Evolutionary conservation across 1,284 basidiomycete species (phyloP).

Genomic region (Bondarzewia mesenterica): DNA sequence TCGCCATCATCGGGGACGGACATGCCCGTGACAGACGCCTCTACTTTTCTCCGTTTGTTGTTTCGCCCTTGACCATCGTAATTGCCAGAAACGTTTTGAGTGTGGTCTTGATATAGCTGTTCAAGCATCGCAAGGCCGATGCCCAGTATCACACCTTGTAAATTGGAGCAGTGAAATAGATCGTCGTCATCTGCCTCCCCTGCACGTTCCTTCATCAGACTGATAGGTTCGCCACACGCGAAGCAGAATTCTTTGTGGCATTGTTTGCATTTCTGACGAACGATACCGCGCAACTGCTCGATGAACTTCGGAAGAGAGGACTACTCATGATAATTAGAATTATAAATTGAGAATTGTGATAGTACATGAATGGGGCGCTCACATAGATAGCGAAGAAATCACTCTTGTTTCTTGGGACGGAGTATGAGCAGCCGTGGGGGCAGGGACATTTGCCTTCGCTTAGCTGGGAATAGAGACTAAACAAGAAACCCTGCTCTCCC

Average conservation of each 20-base stretch:
- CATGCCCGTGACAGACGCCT: constrained; percentile 20
- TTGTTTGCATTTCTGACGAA: constrained; percentile 51
- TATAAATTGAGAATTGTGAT: background rate
- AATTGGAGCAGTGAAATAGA: constrained; percentile 80
- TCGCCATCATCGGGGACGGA: constrained; percentile 44
- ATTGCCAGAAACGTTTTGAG: constrained; percentile 23
- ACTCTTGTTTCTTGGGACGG: constrained; percentile 49
- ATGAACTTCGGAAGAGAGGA: constrained; percentile 66
- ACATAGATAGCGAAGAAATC: constrained; percentile 82
- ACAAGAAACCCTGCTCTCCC: constrained; percentile 82
- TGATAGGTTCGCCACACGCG: constrained; percentile 74
- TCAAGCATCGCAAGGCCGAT: constrained; percentile 79
- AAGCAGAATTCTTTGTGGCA: constrained; percentile 70
- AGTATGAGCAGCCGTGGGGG: constrained; percentile 63
- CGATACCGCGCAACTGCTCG: constrained; percentile 47
- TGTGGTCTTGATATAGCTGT: constrained; percentile 54
- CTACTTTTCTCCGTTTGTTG: constrained; percentile 21
- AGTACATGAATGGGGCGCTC: constrained; percentile 26
- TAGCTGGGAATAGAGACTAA: constrained; percentile 73
- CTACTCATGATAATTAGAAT: constrained; percentile 29
- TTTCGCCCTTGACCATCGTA: constrained; percentile 12
- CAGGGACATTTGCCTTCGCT: constrained; percentile 58
- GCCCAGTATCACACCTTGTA: constrained; percentile 83
- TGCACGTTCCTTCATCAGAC: constrained; percentile 31
- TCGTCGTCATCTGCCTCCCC: constrained; percentile 38